Base-by-base conservation (phyloP, 768 basidiomycete genomes). In the Hebeloma cylindrosporum region DNA sequence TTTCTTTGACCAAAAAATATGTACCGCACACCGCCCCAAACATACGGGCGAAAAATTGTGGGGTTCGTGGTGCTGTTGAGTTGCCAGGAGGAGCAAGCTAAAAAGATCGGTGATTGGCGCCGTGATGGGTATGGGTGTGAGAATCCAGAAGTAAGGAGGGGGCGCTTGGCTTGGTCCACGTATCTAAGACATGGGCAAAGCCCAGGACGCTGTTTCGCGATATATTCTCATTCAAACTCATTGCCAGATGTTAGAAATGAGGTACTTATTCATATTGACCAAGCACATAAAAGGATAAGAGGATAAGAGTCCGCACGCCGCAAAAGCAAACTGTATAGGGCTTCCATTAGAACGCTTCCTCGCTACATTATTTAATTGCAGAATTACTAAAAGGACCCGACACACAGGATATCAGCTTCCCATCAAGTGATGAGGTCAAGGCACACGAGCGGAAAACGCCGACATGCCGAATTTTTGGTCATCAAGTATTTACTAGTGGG, bases 71-170 rank as follows among this genome's bases (percentile, higher is more conserved):
- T 18, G 21, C 33, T 20, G 28, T 31, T 21, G 20, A 42, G 49
- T 45, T 51, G 44, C 35, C 44, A 51, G 41, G 37, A 44, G 48
- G 41, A 16, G 6, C 18, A 22, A 33, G 7, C 32, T 33, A n/a
- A 33, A 33, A 42, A 46, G 50, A 53, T 50, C 48, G 52, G 52
- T 34, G 38, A 53, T 53, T 43, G 52, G 48, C 52, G 52, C 52
- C 45, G 41, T 50, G 48, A 47, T 50, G 45, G 39, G 29, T n/a
- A n/a, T n/a, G n/a, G n/a, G n/a, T n/a, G n/a, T n/a, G n/a, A n/a
- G n/a, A n/a, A n/a, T n/a, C n/a, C n/a, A n/a, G n/a, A n/a, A n/a
- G n/a, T n/a, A 26, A 37, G 14, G 21, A 29, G n/a, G 29, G 20
- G 26, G 27, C 34, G 27, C 34, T 20, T 37, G n/a, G 34, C 33